phyloP scores from a whole-genome alignment of 2,329 filamentous ascomycete genomes.

The Phyllosticta paracitricarpa region DNA sequence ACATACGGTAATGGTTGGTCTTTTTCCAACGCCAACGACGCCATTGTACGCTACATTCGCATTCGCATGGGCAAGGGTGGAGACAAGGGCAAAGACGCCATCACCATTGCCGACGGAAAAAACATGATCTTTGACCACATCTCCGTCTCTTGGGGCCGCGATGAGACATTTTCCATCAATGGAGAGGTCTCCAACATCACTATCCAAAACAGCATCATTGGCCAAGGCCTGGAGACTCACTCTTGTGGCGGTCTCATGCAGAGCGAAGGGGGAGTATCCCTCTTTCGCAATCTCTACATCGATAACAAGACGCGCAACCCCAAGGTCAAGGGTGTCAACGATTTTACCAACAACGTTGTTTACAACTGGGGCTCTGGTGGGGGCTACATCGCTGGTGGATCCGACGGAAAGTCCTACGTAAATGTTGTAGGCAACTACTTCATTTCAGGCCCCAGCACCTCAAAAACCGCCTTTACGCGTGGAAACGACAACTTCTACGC shows the following conservation, averaged over 20 bases:
- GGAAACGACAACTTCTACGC: slow-evolving; percentile 46
- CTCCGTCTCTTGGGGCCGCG: slow-evolving; percentile 45
- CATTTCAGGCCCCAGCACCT: slow-evolving; percentile 43
- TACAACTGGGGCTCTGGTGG: slow-evolving; percentile 49
- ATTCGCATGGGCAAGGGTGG: slow-evolving; percentile 45
- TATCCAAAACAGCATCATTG: slow-evolving; percentile 45
- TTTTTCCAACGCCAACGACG: slow-evolving; percentile 42
- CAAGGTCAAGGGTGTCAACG: slow-evolving; percentile 47
- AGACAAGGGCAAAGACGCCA: slow-evolving; percentile 43
- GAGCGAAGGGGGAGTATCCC: slow-evolving; percentile 37
- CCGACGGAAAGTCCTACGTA: slow-evolving; percentile 35
- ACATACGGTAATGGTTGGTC: slow-evolving; percentile 47
- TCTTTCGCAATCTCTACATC: slow-evolving; percentile 47
- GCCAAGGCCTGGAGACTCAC: slow-evolving; percentile 44
- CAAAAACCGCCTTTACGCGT: slow-evolving; percentile 42
- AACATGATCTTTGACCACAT: slow-evolving; percentile 50
- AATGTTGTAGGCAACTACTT: slow-evolving; percentile 51
- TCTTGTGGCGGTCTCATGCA: slow-evolving; percentile 44
- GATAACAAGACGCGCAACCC: slow-evolving; percentile 50
- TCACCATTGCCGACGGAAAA: slow-evolving; percentile 42
- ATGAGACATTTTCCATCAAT: slow-evolving; percentile 46
- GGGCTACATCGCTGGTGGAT: slow-evolving; percentile 46
- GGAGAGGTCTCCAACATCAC: slow-evolving; percentile 39
- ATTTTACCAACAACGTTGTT: slow-evolving; percentile 42
- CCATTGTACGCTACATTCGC: slow-evolving; percentile 46